Percentiles rank a stretch among this genome's conserved stretches.
Evolutionary conservation across 2,329 filamentous ascomycete species (phyloP).

Genomic region (Rhynchosporium secalis): DNA sequence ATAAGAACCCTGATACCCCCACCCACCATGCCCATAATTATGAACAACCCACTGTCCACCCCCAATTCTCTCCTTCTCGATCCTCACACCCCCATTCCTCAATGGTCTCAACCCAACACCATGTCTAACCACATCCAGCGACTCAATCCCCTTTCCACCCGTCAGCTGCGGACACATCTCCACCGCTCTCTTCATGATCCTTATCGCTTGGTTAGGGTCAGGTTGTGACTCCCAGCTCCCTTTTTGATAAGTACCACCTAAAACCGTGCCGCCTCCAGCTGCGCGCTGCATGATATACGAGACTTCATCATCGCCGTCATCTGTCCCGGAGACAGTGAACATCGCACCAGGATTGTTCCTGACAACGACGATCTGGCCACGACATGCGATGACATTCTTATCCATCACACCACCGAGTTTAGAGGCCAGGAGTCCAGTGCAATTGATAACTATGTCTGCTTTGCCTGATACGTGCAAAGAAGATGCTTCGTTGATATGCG

Average conservation of each 20-base stretch:
- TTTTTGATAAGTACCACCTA: conserved; percentile 67
- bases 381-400: conserved; percentile 67
- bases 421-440: conserved; percentile 74
- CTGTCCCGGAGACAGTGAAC: conserved; percentile 60
- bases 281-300: conserved; percentile 70
- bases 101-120: conserved; percentile 66
- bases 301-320: conserved; percentile 63
- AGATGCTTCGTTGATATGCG: conserved; percentile 73
- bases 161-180: conserved; percentile 56
- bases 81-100: conserved; percentile 58
- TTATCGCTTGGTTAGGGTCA: conserved; percentile 61
- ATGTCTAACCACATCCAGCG: conserved; percentile 63
- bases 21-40: conserved; percentile 62
- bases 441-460: conserved; percentile 77
- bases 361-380: conserved; percentile 75
- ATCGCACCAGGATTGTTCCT: conserved; percentile 64
- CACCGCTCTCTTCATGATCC: conserved; percentile 68
- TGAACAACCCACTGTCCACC: conserved; percentile 55
- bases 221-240: conserved; percentile 62
- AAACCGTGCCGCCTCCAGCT: conserved; percentile 63
- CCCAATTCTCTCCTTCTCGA: conserved; percentile 61
- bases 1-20: conserved; percentile 64
- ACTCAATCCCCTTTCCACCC: conserved; percentile 60
- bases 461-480: conserved; percentile 56
- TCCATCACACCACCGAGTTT: conserved; percentile 83